Evolutionary conservation across 2,329 filamentous ascomycete species (phyloP).

Genomic region (Ophiostoma quercus): DNA sequence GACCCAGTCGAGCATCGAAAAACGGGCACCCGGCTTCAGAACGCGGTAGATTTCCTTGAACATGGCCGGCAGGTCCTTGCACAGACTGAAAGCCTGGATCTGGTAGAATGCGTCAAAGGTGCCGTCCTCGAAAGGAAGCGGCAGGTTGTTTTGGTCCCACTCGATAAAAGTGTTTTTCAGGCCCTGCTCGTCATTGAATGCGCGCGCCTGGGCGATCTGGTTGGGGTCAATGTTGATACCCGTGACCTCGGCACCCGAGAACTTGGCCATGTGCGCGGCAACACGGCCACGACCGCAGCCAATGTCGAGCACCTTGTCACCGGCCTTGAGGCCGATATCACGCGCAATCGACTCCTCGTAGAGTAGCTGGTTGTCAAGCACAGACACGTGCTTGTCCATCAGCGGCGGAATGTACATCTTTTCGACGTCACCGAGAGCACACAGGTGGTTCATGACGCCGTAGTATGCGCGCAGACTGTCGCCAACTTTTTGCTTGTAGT

Average conservation of each 20-base stretch:
- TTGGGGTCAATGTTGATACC: conserved; percentile 52
- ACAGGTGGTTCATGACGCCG: conserved; percentile 50
- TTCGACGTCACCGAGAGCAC: conserved; percentile 51
- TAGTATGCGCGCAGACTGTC: conserved; percentile 50
- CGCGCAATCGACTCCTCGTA: conserved; percentile 48
- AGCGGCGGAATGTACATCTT: conserved; percentile 55
- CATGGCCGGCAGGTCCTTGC: conserved; percentile 43
- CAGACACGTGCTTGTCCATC: conserved; percentile 46
- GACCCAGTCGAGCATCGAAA: conserved; percentile 50
- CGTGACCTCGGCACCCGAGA: conserved; percentile 44
- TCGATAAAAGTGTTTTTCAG: conserved; percentile 45
- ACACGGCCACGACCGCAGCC: conserved; percentile 51
- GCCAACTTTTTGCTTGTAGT: conserved; percentile 48
- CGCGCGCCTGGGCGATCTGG: conserved; percentile 44
- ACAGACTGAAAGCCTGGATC: conserved; percentile 54
- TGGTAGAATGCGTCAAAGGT: conserved; percentile 51
- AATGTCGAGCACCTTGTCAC: conserved; percentile 47
- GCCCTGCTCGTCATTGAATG: conserved; percentile 42
- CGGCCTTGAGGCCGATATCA: conserved; percentile 42
- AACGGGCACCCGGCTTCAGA: conserved; percentile 46
- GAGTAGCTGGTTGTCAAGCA: conserved; percentile 49
- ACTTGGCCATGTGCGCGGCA: conserved; percentile 49
- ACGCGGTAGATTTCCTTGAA: conserved; percentile 47
- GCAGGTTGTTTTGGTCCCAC: conserved; percentile 48
- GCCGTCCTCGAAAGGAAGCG: conserved; percentile 46